Evolutionary conservation across 139 green algal species (phyloP), one percentile per base, ranked within the genome.

Genomic region (Haematococcus lacustris): DNA sequence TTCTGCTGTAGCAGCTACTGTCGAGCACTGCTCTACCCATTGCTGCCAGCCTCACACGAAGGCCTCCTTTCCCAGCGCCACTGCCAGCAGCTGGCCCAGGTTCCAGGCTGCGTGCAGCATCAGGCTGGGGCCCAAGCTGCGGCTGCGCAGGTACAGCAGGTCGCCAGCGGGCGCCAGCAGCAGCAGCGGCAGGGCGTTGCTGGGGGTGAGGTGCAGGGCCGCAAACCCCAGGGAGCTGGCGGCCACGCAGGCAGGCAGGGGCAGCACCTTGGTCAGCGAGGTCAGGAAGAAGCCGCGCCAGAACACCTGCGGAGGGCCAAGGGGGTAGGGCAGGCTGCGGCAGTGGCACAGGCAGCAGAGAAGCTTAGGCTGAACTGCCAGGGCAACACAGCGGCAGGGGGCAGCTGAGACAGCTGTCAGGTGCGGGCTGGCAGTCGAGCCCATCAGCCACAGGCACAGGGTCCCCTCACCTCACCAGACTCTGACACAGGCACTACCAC

Each of bases 281-380:
- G 78, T 74, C 32, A 87, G 67, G 71, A 87, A 83, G 73, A 87
- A 87, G 37, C 82, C 78, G 30, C 82, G 73, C 82, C 82, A 87
- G 38, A 87, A 87, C 0, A 73, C 70, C 82, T 87, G 77, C 17
- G 21, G n/a, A n/a, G n/a, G n/a, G n/a, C n/a, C n/a, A n/a, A n/a
- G n/a, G n/a, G n/a, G n/a, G n/a, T n/a, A n/a, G n/a, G n/a, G n/a
- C n/a, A n/a, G n/a, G n/a, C n/a, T n/a, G n/a, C n/a, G n/a, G n/a
- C n/a, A n/a, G n/a, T 57, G 47, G 47, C 47, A 57, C 47, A 57
- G 47, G 47, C 47, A 57, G n/a, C n/a, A n/a, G n/a, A n/a, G n/a
- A n/a, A n/a, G n/a, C n/a, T n/a, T n/a, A n/a, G n/a, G n/a, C n/a
- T n/a, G n/a, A n/a, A n/a, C n/a, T n/a, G n/a, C n/a, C n/a, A n/a